Evolutionary conservation across 768 basidiomycete species (phyloP).

Genomic region (Boletus speciosus): DNA sequence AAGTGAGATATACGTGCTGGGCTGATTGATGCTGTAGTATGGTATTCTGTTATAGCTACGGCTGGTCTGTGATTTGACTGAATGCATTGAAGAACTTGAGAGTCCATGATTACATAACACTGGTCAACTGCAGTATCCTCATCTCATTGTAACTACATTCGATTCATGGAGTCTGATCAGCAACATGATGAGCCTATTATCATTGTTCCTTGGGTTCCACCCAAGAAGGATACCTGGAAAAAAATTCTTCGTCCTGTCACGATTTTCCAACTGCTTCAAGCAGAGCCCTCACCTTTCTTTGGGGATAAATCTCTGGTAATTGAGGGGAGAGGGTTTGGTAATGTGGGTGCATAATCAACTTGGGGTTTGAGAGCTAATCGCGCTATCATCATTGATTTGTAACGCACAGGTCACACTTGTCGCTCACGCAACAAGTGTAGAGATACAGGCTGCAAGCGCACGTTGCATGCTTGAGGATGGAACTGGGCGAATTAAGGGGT

Average conservation of each 20-base stretch:
- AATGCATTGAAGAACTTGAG: neutral
- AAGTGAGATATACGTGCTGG: conserved; percentile 16
- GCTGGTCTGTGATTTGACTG: neutral
- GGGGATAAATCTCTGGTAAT: conserved; percentile 43
- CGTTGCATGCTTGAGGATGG: conserved; percentile 38
- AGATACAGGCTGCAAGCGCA: neutral
- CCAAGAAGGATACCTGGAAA: neutral
- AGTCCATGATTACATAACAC: conserved; percentile 6
- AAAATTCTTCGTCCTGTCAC: conserved; percentile 46
- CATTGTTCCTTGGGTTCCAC: conserved; percentile 1
- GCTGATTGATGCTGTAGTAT: neutral
- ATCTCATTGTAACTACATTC: neutral
- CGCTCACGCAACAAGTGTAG: conserved; percentile 36
- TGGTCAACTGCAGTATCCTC: neutral
- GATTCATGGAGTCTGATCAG: conserved; percentile 8
- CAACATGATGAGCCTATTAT: conserved; percentile 4
- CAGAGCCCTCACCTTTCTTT: conserved; percentile 34
- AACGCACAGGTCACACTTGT: conserved; percentile 45
- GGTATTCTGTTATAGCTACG: neutral
- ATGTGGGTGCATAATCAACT: conserved; percentile 7
- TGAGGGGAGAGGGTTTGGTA: conserved; percentile 38
- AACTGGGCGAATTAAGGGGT: conserved; percentile 25
- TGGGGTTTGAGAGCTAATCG: conserved; percentile 29
- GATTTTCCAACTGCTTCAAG: conserved; percentile 49
- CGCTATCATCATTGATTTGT: conserved; percentile 26